phyloP scores from a whole-genome alignment of 352 stramenopile genomes.

The Pseudoperonospora humuli region DNA sequence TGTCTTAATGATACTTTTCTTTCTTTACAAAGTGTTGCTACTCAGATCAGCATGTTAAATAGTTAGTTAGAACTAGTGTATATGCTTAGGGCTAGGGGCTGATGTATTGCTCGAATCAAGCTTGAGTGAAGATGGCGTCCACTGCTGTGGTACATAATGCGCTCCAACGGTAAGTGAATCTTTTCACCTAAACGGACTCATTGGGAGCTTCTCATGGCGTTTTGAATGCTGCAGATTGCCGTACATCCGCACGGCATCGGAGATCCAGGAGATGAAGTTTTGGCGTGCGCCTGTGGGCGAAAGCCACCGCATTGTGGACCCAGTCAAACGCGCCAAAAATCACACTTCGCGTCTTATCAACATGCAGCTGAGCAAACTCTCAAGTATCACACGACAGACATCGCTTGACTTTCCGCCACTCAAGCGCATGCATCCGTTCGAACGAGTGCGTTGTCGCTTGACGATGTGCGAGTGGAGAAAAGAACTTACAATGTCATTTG shows the following conservation, averaged over 20 bases:
- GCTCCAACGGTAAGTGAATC: constrained; percentile 43
- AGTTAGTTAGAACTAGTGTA: too few species aligned
- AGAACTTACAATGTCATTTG: not conserved
- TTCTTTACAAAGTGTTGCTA: too few species aligned
- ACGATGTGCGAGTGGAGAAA: not conserved
- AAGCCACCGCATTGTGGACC: constrained; percentile 72
- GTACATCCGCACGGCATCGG: constrained; percentile 69
- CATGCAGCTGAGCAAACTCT: constrained; percentile 66
- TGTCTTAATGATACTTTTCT: too few species aligned
- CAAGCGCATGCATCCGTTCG: constrained; percentile 71
- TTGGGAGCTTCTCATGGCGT: not conserved
- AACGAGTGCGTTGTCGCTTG: constrained; percentile 34
- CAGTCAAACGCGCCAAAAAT: constrained; percentile 77
- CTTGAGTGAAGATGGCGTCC: too few species aligned
- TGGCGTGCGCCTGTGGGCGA: constrained; percentile 63
- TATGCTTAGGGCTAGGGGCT: too few species aligned
- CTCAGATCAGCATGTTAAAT: too few species aligned
- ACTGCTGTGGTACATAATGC: constrained; percentile 47
- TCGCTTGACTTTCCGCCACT: constrained; percentile 75
- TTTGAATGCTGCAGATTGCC: constrained; percentile 34
- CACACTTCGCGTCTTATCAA: constrained; percentile 78
- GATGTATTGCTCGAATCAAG: too few species aligned
- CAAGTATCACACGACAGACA: constrained; percentile 53
- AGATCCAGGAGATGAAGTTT: constrained; percentile 87
- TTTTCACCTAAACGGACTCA: not conserved